These are phyloP conservation scores for Geranium incanum DNA, from an alignment of 441 rosid species.

Conservation along the genomic window DNA sequence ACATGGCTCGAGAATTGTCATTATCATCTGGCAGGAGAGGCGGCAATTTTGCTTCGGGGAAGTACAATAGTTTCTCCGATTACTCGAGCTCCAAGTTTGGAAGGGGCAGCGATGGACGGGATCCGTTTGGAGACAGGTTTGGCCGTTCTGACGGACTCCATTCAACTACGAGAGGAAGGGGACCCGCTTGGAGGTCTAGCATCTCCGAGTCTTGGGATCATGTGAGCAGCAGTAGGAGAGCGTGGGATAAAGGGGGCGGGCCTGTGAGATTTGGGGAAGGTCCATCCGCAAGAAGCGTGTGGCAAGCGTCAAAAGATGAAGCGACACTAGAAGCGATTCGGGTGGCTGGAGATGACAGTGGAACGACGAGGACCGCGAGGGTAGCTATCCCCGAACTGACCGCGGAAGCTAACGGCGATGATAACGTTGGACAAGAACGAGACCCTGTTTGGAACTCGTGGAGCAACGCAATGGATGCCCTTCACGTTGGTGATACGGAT, in stretches of 20 bases:
- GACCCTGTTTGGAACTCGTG: conserved; percentile 84
- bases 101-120: conserved; percentile 39
- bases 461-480: conserved; percentile 90
- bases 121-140: conserved; percentile 64
- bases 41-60: conserved; percentile 45
- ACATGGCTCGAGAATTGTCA: conserved; percentile 83
- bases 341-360: conserved; percentile 83
- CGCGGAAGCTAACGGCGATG: conserved; percentile 81
- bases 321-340: conserved; percentile 98
- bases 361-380: conserved; percentile 47
- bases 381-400: conserved; percentile 65
- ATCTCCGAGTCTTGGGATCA: conserved; percentile 70
- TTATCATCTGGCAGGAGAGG: conserved; percentile 69
- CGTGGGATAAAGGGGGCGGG: conserved; percentile 68
- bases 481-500: conserved; percentile 81
- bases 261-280: conserved; percentile 87
- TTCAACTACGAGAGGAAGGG: conserved; percentile 51
- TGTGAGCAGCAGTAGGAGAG: conserved; percentile 68
- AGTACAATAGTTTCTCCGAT: conserved; percentile 65
- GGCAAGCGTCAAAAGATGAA: conserved; percentile 99
- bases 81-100: conserved; percentile 27
- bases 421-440: conserved; percentile 55
- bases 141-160: conserved; percentile 48
- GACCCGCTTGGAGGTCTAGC: conserved; percentile 69
- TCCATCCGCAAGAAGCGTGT: conserved; percentile 96